Evolutionary conservation across 2,329 filamentous ascomycete genomes (phyloP), one percentile per base, ranked within the genome.

Genomic region (Trichophyton schoenleinii): DNA sequence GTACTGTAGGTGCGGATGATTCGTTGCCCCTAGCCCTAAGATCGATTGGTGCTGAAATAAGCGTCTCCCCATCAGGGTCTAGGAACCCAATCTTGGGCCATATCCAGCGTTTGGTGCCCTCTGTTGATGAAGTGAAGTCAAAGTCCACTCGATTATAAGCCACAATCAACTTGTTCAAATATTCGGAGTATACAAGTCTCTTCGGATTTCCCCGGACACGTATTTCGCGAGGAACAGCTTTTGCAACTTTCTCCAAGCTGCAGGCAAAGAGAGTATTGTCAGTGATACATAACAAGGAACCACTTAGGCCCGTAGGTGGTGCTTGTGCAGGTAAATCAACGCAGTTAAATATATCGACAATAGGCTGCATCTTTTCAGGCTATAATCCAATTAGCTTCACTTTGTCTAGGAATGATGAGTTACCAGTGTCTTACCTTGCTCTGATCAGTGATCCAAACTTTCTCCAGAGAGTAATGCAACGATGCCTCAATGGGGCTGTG

Each of bases 151-250:
- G 66, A 42, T 68, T 71, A 63, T 76, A 80, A 22, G 78, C 78
- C 11, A 81, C 76, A 36, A 83, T 74, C 31, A 84, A 71, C 63
- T 75, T 77, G 11, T 74, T 72, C 8, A 80, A 68, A 58, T 73
- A 70, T 11, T 71, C 67, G 8, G 79, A 77, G 67, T 80, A 81
- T 8, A 75, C 68, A 8, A 80, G 61, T 61, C 72, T 73, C 64
- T 68, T 73, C 7, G 77, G 74, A 18, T 70, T 73, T n/a, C 76
- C 77, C 46, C 72, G 72, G 11, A 78, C 59, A 25, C 68, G 67
- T 34, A 76, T 72, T 15, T 72, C 71, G 38, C 74, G 71, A 8
- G 76, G 73, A 34, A 79, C 71, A 44, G 72, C 69, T 63, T 73
- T 76, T 53, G 71, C 65, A 38, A 74, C 71, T 44, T 70, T 70